A percentile compares a stretch with the other conserved stretches of the same genome.
These are phyloP conservation scores for Albophoma yamanashiensis DNA, from an alignment of 2,329 filamentous ascomycete species.

Conservation along the genomic window DNA sequence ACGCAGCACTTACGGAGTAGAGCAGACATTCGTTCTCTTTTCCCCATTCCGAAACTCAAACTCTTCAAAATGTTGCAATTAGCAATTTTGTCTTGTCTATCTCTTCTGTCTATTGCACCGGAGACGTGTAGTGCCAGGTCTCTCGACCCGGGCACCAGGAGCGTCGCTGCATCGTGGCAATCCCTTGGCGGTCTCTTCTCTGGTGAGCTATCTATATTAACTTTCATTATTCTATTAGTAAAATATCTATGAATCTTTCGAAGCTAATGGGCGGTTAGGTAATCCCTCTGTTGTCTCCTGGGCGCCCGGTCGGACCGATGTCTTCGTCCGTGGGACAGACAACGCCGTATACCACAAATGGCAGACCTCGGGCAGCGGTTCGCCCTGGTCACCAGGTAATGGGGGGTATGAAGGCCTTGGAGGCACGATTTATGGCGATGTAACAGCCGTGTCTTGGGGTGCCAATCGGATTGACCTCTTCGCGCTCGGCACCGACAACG, in stretches of 20 bases:
- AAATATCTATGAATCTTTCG: background rate
- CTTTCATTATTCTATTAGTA: background rate
- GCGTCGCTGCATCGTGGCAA: background rate
- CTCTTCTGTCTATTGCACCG: background rate
- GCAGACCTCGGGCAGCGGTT: background rate
- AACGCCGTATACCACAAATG: background rate
- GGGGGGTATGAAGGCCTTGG: background rate
- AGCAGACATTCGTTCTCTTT: background rate
- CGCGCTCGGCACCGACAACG: background rate
- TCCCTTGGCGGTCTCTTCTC: background rate
- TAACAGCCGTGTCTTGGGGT: background rate
- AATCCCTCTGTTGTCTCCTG: background rate
- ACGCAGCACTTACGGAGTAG: background rate
- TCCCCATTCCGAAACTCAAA: background rate
- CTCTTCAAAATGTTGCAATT: background rate
- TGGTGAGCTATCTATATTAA: background rate
- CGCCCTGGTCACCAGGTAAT: background rate
- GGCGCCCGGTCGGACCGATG: background rate
- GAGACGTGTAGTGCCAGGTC: background rate
- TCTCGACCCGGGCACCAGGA: background rate
- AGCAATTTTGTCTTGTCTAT: background rate
- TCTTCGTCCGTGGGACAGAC: background rate
- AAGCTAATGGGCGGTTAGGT: background rate
- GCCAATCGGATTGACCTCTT: background rate
- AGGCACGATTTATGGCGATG: background rate